These are phyloP conservation scores for Coccomyxa sp. DNA, from an alignment of 139 green algal genomes.

Conservation along the genomic window DNA sequence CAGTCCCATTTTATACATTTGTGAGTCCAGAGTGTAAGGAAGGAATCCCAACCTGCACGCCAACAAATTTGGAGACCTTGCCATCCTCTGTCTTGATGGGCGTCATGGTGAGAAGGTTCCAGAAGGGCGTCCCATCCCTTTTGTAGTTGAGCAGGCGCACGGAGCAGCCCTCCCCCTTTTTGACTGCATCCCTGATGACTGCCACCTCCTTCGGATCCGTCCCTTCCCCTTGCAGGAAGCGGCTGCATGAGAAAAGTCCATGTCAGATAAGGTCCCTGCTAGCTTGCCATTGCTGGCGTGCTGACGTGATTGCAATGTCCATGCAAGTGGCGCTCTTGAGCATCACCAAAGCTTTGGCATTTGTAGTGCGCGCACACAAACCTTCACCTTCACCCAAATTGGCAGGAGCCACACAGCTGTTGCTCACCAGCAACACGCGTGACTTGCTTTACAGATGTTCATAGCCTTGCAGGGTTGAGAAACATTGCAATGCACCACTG, in stretches of 20 bases:
- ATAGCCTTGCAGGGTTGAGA: too few relatives aligned
- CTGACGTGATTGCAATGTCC: too few relatives aligned
- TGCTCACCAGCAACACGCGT: too few relatives aligned
- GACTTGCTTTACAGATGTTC: too few relatives aligned
- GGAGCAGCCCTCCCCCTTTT: slow-evolving; percentile 49
- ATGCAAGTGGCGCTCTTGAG: background rate
- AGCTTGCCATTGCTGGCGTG: background rate
- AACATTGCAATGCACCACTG: too few relatives aligned
- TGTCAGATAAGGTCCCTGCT: background rate
- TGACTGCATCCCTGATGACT: slow-evolving; percentile 74
- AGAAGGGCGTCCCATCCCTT: slow-evolving; percentile 90
- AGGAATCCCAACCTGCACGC: slow-evolving; percentile 54
- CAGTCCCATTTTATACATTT: too few relatives aligned
- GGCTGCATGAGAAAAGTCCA: slow-evolving; percentile 45
- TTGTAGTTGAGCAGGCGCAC: slow-evolving; percentile 90
- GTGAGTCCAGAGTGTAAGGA: too few relatives aligned
- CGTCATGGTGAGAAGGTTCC: slow-evolving; percentile 95
- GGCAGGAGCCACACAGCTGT: too few relatives aligned
- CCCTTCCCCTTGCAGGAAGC: slow-evolving; percentile 95
- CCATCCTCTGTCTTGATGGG: slow-evolving; percentile 86
- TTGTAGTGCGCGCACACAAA: too few relatives aligned
- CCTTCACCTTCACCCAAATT: too few relatives aligned
- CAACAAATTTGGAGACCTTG: slow-evolving; percentile 82
- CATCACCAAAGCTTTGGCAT: background rate
- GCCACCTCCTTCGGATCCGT: slow-evolving; percentile 86